Evolutionary conservation across 2,329 filamentous ascomycete genomes (phyloP).

Genomic region (Aspergillus calidoustus): DNA sequence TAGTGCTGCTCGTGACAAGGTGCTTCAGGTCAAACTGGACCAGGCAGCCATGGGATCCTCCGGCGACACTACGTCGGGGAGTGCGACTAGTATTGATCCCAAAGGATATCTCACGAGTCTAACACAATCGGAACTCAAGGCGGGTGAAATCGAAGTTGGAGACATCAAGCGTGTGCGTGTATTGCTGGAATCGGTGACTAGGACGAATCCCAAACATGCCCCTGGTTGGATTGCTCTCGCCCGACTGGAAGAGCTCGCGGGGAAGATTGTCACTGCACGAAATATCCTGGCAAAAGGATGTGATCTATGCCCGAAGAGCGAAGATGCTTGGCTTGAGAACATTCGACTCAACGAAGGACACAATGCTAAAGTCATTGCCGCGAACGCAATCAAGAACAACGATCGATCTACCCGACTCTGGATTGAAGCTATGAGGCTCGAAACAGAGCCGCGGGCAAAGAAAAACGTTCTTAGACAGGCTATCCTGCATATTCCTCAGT

Average conservation of each 20-base stretch:
- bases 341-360: constrained; percentile 89
- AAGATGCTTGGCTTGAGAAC: constrained; percentile 95
- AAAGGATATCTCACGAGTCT: constrained; percentile 95
- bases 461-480: constrained; percentile 93
- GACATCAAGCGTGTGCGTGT: constrained; percentile 94
- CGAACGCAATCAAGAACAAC: constrained; percentile 90
- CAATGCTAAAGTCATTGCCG: constrained; percentile 94
- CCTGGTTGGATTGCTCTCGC: constrained; percentile 96
- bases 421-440: constrained; percentile 94
- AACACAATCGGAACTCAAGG: constrained; percentile 77
- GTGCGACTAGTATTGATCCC: constrained; percentile 87
- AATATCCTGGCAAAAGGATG: constrained; percentile 88
- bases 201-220: constrained; percentile 92
- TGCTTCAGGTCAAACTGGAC: constrained; percentile 90
- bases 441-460: constrained; percentile 79
- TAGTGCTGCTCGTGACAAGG: constrained; percentile 93
- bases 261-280: constrained; percentile 85
- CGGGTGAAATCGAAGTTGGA: constrained; percentile 82
- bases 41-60: constrained; percentile 77
- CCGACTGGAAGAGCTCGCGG: constrained; percentile 87
- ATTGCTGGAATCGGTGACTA: constrained; percentile 93
- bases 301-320: constrained; percentile 87
- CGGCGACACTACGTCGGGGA: constrained; percentile 73
- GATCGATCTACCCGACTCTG: constrained; percentile 85
- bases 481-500: constrained; percentile 89